These are phyloP conservation scores for Diaporthe citriasiana DNA, from an alignment of 2,329 filamentous ascomycete species.

Conservation along the genomic window DNA sequence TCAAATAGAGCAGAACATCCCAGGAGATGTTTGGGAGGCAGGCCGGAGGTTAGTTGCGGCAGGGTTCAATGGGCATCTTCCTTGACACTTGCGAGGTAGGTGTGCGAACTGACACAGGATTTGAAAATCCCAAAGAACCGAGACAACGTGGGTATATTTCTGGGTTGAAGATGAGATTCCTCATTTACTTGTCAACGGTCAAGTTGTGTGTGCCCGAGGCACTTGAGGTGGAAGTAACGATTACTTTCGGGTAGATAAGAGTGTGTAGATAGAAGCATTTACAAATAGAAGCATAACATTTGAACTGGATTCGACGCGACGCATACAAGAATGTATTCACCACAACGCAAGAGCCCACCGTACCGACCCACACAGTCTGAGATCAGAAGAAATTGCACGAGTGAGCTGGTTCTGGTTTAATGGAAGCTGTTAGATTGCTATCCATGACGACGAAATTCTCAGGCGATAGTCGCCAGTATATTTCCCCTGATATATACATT, in stretches of 20 bases:
- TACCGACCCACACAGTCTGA: neutral
- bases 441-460: neutral
- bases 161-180: neutral
- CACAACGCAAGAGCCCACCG: neutral
- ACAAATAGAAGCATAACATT: neutral
- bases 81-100: constrained; percentile 43
- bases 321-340: neutral
- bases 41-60: constrained; percentile 56
- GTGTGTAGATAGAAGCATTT: too few species aligned
- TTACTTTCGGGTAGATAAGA: neutral
- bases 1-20: constrained; percentile 60
- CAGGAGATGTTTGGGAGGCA: constrained; percentile 58
- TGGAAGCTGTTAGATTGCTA: neutral
- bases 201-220: too few species aligned
- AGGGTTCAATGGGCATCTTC: constrained; percentile 57
- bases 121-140: neutral
- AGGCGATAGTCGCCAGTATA: neutral
- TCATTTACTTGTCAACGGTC: too few species aligned
- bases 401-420: neutral
- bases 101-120: neutral
- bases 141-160: neutral
- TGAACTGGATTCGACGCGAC: neutral
- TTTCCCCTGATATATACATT: neutral
- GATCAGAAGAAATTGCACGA: neutral
- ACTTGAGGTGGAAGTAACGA: neutral